These are phyloP conservation scores for Aquilaria malaccensis DNA, from an alignment of 345 rosid species.

Conservation along the genomic window DNA sequence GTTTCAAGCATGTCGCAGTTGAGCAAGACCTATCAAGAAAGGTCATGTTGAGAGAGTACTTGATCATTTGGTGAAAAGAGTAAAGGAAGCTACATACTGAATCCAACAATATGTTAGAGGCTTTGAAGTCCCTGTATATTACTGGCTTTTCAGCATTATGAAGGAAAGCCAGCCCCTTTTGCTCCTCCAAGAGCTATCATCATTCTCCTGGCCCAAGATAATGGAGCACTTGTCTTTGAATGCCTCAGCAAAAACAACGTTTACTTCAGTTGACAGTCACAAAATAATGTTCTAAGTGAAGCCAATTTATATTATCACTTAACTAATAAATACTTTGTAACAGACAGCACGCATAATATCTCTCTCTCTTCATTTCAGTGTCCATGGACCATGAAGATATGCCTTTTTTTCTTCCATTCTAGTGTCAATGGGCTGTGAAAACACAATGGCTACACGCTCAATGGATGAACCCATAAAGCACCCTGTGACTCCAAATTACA, in stretches of 20 bases:
- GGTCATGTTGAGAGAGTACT: not conserved
- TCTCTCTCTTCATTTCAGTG: no score
- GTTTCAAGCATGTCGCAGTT: constrained; percentile 12
- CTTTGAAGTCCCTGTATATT: constrained; percentile 83
- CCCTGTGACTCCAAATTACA: no score
- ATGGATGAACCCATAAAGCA: no score
- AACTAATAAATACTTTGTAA: no score
- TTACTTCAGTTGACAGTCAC: constrained; percentile 13
- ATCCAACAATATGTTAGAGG: constrained; percentile 81
- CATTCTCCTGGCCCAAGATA: constrained; percentile 80
- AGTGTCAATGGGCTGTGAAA: no score
- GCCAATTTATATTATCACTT: not conserved
- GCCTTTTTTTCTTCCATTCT: no score
- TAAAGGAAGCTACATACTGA: constrained; percentile 37
- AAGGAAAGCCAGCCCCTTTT: constrained; percentile 90
- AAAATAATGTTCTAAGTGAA: constrained; percentile 3
- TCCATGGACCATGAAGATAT: no score
- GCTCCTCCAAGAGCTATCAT: constrained; percentile 96
- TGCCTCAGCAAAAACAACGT: constrained; percentile 20
- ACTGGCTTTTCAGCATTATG: constrained; percentile 91
- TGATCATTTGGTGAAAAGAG: not conserved
- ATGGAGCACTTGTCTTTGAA: constrained; percentile 64
- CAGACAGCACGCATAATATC: no score
- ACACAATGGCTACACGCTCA: no score
- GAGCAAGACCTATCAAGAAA: not conserved